A percentile compares a stretch with the other conserved stretches of the same genome.
phyloP scores from a whole-genome alignment of 169 alveolate species.

The Miamiensis avidus region DNA sequence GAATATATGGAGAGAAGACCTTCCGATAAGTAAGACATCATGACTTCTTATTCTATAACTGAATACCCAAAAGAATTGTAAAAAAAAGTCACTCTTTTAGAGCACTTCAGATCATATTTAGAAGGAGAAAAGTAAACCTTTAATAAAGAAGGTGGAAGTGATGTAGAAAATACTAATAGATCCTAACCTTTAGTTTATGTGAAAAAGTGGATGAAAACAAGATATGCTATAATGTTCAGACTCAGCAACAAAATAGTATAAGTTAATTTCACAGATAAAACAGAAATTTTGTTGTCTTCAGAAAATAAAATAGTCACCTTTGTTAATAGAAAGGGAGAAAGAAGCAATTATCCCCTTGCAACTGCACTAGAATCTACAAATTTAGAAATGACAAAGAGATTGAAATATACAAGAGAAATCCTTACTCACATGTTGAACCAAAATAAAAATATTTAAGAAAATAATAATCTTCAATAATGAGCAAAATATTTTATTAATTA shows the following conservation, averaged over 20 bases:
- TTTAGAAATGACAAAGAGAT: slow-evolving; percentile 86
- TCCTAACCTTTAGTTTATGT: slow-evolving; percentile 67
- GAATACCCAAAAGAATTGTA: slow-evolving; percentile 79
- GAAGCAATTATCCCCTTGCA: slow-evolving; percentile 70
- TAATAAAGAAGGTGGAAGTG: slow-evolving; percentile 43
- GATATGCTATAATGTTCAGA: slow-evolving; percentile 87
- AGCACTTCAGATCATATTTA: slow-evolving; percentile 83
- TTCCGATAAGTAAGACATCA: slow-evolving; percentile 67
- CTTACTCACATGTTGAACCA: slow-evolving; percentile 72
- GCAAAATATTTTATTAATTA: too few relatives aligned
- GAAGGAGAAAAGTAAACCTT: slow-evolving; percentile 68
- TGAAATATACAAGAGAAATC: slow-evolving; percentile 77
- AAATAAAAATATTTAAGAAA: too few relatives aligned
- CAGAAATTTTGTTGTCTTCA: slow-evolving; percentile 81
- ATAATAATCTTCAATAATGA: too few relatives aligned
- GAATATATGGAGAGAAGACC: slow-evolving; percentile 69
- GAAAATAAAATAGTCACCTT: slow-evolving; percentile 80
- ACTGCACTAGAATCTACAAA: slow-evolving; percentile 82
- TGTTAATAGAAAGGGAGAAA: slow-evolving; percentile 81
- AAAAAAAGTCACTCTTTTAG: slow-evolving; percentile 82
- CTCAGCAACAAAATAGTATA: slow-evolving; percentile 85
- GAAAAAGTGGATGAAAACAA: slow-evolving; percentile 88
- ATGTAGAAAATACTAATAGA: slow-evolving; percentile 38
- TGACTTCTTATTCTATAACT: slow-evolving; percentile 52
- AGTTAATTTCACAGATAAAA: slow-evolving; percentile 85